Evolutionary conservation across 129 eudicot genomes (phyloP).

Genomic region (Mikania micrantha): DNA sequence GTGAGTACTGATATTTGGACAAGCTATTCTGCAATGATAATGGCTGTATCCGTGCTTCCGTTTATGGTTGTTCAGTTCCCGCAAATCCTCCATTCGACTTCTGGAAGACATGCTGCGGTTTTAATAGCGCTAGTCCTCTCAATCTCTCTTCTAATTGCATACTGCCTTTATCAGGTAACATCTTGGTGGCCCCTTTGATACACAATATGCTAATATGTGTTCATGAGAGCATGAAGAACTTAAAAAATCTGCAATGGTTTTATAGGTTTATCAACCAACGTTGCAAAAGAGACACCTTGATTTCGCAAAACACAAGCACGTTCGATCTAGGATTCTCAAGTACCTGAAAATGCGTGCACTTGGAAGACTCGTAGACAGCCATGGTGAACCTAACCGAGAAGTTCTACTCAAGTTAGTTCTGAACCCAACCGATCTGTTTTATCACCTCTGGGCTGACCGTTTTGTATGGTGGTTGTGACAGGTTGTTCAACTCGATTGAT

Average conservation of each 20-base stretch:
- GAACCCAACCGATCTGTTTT: neutral
- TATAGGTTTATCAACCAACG: constrained; percentile 48
- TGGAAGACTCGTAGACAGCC: constrained; percentile 47
- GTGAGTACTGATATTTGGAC: constrained; percentile 61
- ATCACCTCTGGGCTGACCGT: neutral
- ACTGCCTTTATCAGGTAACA: constrained; percentile 60
- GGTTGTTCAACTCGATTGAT: constrained; percentile 57
- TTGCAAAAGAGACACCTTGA: constrained; percentile 56
- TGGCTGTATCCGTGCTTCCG: constrained; percentile 61
- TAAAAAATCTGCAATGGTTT: neutral
- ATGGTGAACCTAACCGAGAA: constrained; percentile 54
- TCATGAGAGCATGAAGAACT: neutral
- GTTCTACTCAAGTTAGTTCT: constrained; percentile 47
- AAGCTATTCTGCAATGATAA: constrained; percentile 57
- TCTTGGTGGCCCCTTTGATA: neutral
- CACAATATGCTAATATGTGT: neutral
- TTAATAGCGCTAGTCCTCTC: constrained; percentile 58
- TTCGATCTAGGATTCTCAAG: constrained; percentile 59
- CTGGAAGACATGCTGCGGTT: constrained; percentile 39
- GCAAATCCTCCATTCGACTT: constrained; percentile 33
- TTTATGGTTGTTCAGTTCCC: constrained; percentile 50
- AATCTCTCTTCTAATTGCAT: constrained; percentile 36
- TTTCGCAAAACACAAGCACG: constrained; percentile 65
- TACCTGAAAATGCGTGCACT: constrained; percentile 50
- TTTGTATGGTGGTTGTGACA: constrained; percentile 19